These are phyloP conservation scores for Lantana camara DNA, from an alignment of 257 asterid genomes.

Conservation along the genomic window DNA sequence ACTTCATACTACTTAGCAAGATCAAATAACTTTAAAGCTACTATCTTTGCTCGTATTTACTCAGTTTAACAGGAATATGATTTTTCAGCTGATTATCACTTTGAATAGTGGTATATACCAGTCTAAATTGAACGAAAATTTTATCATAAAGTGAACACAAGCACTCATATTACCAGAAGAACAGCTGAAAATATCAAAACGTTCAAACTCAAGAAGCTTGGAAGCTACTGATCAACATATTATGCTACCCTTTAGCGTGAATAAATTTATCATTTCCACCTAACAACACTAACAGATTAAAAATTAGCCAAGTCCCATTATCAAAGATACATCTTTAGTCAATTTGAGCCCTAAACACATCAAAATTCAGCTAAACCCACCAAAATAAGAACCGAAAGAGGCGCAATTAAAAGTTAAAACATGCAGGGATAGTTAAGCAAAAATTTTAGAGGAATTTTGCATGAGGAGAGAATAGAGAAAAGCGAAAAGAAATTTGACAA, in stretches of 20 bases:
- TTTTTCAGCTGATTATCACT: not conserved
- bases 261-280: not conserved
- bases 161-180: no score
- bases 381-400: conserved; percentile 2
- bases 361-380: conserved; percentile 14
- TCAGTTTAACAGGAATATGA: not conserved
- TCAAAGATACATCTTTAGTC: conserved; percentile 17
- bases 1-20: no score
- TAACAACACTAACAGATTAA: conserved; percentile 5
- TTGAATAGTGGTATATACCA: not conserved
- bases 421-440: not conserved
- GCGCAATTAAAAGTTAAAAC: not conserved
- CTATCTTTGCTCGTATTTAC: not conserved
- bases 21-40: no score
- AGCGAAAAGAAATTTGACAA: no score
- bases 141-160: not conserved
- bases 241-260: not conserved
- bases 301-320: conserved; percentile 15
- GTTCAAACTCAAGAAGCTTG: not conserved
- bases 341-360: conserved; percentile 8
- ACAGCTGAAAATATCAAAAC: no score
- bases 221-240: no score
- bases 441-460: not conserved
- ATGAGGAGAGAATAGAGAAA: no score
- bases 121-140: not conserved